Evolutionary conservation across 148 eudicot species (phyloP), one percentile per base, ranked within the genome.

Genomic region (Silene conica): DNA sequence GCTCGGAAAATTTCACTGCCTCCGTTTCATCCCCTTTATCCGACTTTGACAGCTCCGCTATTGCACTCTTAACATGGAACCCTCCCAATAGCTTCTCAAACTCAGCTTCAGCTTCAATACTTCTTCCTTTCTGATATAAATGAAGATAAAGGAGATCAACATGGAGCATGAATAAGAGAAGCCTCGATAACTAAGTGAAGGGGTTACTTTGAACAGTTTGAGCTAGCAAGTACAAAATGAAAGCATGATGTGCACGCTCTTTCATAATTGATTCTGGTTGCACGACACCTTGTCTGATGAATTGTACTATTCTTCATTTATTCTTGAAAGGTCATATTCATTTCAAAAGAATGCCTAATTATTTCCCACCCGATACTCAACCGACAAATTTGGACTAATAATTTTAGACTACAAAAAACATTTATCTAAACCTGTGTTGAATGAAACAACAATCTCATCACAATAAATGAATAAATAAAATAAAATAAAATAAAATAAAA

Each of bases 11-110:
- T 57, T 82, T 88, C 58, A 89, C 89, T 45, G 68, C 74, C 67
- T 89, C 94, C 34, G 73, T 76, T 62, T 85, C 94, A 57, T 92
- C 95, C 61, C 87, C 94, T 84, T 76, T 88, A 34, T 89, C 93
- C 57, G 85, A 69, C 79, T 88, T 89, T 26, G 97, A 89, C 73
- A 89, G 73, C 74, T 92, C 97, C 62, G 86, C 82, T 68, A 89
- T 79, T 13, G 90, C 89, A 80, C 82, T 73, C 83, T 86, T 92
- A 67, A 89, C 92, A 85, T 88, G 90, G 34, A 80, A 70, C 41
- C 78, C 85, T 72, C 97, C 95, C 52, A 86, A 78, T 76, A 92
- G 84, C 81, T 78, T 92, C 84, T 84, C 94, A 77, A 92, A 82
- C 78, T 85, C 87, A 41, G 70, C 74, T 82, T 92, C 97, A 50